These are phyloP conservation scores for Cenchrus americanus DNA, from an alignment of 176 grass and related monocot species.

Conservation along the genomic window DNA sequence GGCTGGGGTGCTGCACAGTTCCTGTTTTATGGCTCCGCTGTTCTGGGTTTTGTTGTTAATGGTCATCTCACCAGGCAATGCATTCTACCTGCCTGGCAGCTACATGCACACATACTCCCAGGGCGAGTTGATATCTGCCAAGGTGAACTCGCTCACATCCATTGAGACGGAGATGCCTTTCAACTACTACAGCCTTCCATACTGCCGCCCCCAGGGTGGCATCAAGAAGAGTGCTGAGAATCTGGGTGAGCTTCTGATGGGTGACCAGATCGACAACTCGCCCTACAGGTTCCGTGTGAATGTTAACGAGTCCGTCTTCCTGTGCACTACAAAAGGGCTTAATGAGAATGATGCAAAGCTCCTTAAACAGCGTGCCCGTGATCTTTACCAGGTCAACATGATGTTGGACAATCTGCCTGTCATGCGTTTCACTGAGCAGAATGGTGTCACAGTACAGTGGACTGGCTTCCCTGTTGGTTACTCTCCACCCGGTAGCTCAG, in stretches of 20 bases:
- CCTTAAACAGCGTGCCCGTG: slow-evolving; percentile 71
- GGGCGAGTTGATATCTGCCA: slow-evolving; percentile 59
- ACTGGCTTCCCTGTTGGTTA: slow-evolving; percentile 87
- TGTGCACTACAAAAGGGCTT: slow-evolving; percentile 80
- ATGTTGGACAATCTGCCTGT: slow-evolving; percentile 91
- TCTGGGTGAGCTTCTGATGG: slow-evolving; percentile 87
- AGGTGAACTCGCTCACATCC: slow-evolving; percentile 89
- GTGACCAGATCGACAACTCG: slow-evolving; percentile 90
- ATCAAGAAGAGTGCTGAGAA: slow-evolving; percentile 95
- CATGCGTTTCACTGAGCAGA: slow-evolving; percentile 77
- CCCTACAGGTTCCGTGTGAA: slow-evolving; percentile 76
- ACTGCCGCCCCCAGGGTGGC: slow-evolving; percentile 59
- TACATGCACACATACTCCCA: slow-evolving; percentile 81
- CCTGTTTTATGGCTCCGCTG: slow-evolving; percentile 6
- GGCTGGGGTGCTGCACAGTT: background rate
- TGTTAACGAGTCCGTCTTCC: slow-evolving; percentile 72
- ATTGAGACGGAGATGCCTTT: slow-evolving; percentile 89
- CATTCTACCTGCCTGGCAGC: slow-evolving; percentile 87
- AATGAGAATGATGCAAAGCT: slow-evolving; percentile 76
- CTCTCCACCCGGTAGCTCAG: slow-evolving; percentile 52
- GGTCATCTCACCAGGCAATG: slow-evolving; percentile 34
- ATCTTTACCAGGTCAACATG: slow-evolving; percentile 96
- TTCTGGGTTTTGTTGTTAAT: slow-evolving; percentile 45
- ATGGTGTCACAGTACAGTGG: slow-evolving; percentile 76
- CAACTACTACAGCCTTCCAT: slow-evolving; percentile 84